Evolutionary conservation across 2,329 filamentous ascomycete genomes (phyloP).

Genomic region (Ophiostoma perfectum): DNA sequence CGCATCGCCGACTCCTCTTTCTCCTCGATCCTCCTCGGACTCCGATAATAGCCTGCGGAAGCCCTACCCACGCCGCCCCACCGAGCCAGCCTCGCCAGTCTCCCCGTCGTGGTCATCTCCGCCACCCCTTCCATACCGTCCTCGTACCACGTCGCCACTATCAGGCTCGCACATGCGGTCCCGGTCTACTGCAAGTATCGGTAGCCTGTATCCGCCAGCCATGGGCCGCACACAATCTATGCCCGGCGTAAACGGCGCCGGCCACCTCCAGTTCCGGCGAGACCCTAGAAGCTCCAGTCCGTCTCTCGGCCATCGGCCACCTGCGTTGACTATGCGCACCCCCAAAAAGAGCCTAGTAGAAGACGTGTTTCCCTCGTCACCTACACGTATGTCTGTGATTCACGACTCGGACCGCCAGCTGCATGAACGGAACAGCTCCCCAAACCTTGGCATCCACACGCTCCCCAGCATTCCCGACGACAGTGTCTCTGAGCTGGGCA

Average conservation of each 20-base stretch:
- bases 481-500: conserved; percentile 10
- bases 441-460: conserved; percentile 37
- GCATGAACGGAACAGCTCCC: conserved; percentile 49
- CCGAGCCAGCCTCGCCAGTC: conserved; percentile 52
- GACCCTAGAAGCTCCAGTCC: conserved; percentile 42
- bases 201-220: conserved; percentile 35
- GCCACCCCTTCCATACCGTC: conserved; percentile 50
- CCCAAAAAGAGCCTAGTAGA: conserved; percentile 52
- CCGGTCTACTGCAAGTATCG: conserved; percentile 51
- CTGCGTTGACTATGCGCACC: conserved; percentile 27
- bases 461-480: conserved; percentile 10
- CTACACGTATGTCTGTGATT: conserved; percentile 47
- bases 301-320: conserved; percentile 46
- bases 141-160: conserved; percentile 58
- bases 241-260: conserved; percentile 56
- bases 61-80: conserved; percentile 51
- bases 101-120: conserved; percentile 45
- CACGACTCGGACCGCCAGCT: conserved; percentile 46
- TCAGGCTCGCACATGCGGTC: conserved; percentile 49
- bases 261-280: conserved; percentile 51
- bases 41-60: conserved; percentile 37
- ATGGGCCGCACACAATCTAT: conserved; percentile 61
- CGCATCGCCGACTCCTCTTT: conserved; percentile 37
- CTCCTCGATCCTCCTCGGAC: conserved; percentile 17
- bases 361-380: conserved; percentile 55